Percentiles rank a stretch among this genome's conserved stretches.
Conservation (phyloP, 2,329 filamentous ascomycete species). For the Verticillium longisporum region DNA sequence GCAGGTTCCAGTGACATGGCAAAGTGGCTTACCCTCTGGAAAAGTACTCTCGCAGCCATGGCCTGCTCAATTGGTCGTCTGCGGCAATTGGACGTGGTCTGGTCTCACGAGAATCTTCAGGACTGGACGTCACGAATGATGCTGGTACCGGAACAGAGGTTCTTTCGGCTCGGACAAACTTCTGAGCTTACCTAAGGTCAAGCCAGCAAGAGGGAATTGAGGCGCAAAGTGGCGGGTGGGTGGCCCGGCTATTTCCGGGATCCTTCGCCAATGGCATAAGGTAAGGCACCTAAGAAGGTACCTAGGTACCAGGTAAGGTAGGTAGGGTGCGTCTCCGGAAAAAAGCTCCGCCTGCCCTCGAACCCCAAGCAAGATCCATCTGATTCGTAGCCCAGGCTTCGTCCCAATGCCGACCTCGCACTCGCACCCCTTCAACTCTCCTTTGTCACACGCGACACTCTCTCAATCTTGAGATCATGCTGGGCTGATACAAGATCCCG, state of each 20-base stretch:
- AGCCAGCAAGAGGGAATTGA: background rate
- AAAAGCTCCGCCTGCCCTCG: constrained; percentile 1
- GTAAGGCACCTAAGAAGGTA: too few relatives aligned
- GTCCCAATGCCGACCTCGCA: constrained; percentile 6
- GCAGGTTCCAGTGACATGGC: background rate
- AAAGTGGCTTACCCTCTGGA: constrained; percentile 40
- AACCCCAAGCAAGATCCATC: constrained; percentile 1
- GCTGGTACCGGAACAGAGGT: constrained; percentile 1
- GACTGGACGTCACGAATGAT: constrained; percentile 13
- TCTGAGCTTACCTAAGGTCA: background rate
- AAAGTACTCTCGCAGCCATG: constrained; percentile 55
- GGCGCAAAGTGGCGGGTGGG: background rate
- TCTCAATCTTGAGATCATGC: background rate
- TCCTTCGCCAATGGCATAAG: constrained; percentile 8
- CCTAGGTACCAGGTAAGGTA: too few relatives aligned
- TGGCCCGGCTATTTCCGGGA: constrained; percentile 18
- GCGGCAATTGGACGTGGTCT: constrained; percentile 13
- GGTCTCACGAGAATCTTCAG: constrained; percentile 11
- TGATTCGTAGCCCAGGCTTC: background rate
- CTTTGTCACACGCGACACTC: background rate
- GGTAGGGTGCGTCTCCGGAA: background rate
- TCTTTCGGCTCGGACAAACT: background rate
- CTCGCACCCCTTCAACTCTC: background rate
- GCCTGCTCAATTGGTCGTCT: constrained; percentile 39
- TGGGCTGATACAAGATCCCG: background rate